A percentile compares a stretch with the other conserved stretches of the same genome.
phyloP scores from a whole-genome alignment of 129 eudicot species.

The Flaveria trinervia region DNA sequence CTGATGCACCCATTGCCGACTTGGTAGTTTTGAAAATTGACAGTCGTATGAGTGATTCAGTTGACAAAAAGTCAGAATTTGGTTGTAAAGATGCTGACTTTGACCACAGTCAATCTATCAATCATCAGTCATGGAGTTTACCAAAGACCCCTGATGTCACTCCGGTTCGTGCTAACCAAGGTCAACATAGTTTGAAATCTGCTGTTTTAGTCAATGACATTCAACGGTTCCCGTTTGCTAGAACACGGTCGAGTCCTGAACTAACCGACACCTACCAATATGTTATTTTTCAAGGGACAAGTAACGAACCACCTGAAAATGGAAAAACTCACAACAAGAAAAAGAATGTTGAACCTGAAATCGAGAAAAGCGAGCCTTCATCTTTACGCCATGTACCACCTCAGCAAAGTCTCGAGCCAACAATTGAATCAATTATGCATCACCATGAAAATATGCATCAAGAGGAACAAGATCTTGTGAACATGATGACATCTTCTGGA shows the following conservation, averaged over 20 bases:
- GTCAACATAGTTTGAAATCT: slow-evolving; percentile 48
- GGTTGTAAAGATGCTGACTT: slow-evolving; percentile 34
- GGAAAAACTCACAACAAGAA: slow-evolving; percentile 10
- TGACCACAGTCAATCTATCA: slow-evolving; percentile 29
- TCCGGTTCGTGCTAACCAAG: slow-evolving; percentile 35
- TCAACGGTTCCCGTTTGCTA: slow-evolving; percentile 67
- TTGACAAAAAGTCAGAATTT: slow-evolving; percentile 33
- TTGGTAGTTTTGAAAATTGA: background rate
- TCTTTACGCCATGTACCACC: slow-evolving; percentile 29
- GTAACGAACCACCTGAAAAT: slow-evolving; percentile 45
- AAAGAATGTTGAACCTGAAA: slow-evolving; percentile 26
- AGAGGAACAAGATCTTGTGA: slow-evolving; percentile 87
- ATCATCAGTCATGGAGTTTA: background rate
- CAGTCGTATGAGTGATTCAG: slow-evolving; percentile 2
- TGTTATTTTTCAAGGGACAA: slow-evolving; percentile 49
- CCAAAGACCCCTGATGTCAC: too few relatives aligned
- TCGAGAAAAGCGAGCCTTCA: slow-evolving; percentile 28
- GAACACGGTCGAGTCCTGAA: slow-evolving; percentile 89
- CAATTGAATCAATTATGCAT: slow-evolving; percentile 41
- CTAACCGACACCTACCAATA: slow-evolving; percentile 61
- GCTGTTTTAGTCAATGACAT: slow-evolving; percentile 52
- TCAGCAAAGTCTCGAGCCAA: slow-evolving; percentile 36
- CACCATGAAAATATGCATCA: slow-evolving; percentile 60
- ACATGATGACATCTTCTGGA: slow-evolving; percentile 79
- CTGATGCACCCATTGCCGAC: slow-evolving; percentile 59